Evolutionary conservation across 495 filamentous ascomycete species (phyloP).

Genomic region (Hypoxylon cercidicola): DNA sequence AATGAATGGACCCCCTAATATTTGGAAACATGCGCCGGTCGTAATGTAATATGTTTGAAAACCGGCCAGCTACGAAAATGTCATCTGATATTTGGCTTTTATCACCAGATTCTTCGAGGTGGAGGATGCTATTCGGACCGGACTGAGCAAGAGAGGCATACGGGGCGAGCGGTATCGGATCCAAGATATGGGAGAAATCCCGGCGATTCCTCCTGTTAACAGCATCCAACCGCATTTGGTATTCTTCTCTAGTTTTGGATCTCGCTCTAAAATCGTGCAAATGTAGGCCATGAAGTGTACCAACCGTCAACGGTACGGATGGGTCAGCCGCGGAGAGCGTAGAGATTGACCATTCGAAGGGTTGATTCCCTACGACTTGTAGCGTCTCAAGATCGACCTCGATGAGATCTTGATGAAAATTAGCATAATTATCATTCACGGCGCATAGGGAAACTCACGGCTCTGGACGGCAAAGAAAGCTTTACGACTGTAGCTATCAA

Average conservation of each 20-base stretch:
- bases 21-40: conserved; percentile 87
- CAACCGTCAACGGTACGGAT: conserved; percentile 82
- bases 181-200: conserved; percentile 47
- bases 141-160: conserved; percentile 84
- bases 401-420: conserved; percentile 65
- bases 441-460: conserved; percentile 53
- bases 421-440: conserved; percentile 25
- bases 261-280: conserved; percentile 78
- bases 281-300: conserved; percentile 83
- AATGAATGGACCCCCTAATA: conserved; percentile 80
- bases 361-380: conserved; percentile 72
- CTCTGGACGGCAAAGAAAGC: conserved; percentile 83
- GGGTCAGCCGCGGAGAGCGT: conserved; percentile 81
- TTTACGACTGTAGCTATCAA: conserved; percentile 74
- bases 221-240: conserved; percentile 48
- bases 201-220: conserved; percentile 44
- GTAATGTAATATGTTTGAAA: conserved; percentile 89
- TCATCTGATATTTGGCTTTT: conserved; percentile 64
- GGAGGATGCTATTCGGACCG: conserved; percentile 82
- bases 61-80: conserved; percentile 87
- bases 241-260: conserved; percentile 32
- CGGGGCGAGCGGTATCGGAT: conserved; percentile 57
- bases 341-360: conserved; percentile 85
- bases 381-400: conserved; percentile 87
- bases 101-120: conserved; percentile 68